Base-by-base conservation (phyloP, 2,329 filamentous ascomycete species). In the Chaetothyriales sp. region DNA sequence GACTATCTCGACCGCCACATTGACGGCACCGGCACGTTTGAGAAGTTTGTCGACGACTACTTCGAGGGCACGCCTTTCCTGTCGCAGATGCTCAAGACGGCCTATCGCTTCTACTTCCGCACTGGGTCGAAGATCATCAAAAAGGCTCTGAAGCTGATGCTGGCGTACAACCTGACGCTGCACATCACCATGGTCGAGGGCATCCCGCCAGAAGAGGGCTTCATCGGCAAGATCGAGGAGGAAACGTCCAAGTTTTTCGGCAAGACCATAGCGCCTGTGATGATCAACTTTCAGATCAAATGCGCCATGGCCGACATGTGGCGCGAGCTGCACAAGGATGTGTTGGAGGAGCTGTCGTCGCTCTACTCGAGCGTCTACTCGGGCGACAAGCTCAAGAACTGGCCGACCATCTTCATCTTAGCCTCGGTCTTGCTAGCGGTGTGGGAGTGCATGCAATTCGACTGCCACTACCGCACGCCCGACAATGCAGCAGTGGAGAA, bases 281-380 rank as follows among this genome's bases (percentile, higher is more conserved):
- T 97, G 89, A 94, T 97, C 79, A 97, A 95, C 76, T 95, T 95
- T 80, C 88, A 95, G 73, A 89, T 97, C 75, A 97, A 97, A 78
- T 92, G 86, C 64, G 89, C 89, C 51, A 83, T 97, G 72, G 90
- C 89, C 59, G 89, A 94, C 64, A 94, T 95, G 87, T 97, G 90
- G 90, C 89, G 90, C 59, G 89, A 95, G 69, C 76, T 97, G 53
- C 89, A 95, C 69, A 94, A 94, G 73, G 90, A 95, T 62, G 89
- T 95, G 40, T 77, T 97, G 2, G 89, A 94, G 72, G 90, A 97
- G 73, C 78, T 97, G 1, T 95, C 90, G 1, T 73, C 81, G 5
- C 77, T 97, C 13, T 97, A 95, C 77, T 94, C 88, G n/a, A 94
- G 89, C 58, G 90, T 97, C 45, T 97, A 97, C 77, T 94, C 86